Conservation (phyloP, 2,329 filamentous ascomycete species). For the Zarea fungicola region DNA sequence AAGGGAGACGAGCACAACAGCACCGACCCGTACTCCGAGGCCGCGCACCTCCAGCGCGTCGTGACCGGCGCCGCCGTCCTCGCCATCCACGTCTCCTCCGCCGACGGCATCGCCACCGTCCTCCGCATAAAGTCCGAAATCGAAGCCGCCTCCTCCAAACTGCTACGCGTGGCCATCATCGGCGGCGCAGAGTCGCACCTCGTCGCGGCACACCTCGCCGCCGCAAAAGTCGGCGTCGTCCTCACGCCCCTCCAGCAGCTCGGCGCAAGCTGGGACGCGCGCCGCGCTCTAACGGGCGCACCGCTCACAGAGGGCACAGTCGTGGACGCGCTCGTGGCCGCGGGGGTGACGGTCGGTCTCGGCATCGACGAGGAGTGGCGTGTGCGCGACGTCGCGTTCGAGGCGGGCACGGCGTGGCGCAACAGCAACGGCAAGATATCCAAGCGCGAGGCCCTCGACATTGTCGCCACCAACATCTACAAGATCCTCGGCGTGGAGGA, state of each 20-base stretch:
- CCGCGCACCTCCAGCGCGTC: constrained; percentile 48
- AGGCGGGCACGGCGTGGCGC: constrained; percentile 54
- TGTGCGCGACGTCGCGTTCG: constrained; percentile 52
- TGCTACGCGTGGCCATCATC: constrained; percentile 51
- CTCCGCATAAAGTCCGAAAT: constrained; percentile 55
- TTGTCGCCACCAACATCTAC: constrained; percentile 54
- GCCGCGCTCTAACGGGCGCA: constrained; percentile 57
- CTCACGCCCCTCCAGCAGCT: constrained; percentile 55
- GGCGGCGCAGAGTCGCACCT: constrained; percentile 61
- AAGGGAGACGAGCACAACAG: constrained; percentile 30
- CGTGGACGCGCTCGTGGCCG: constrained; percentile 51
- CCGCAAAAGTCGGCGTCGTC: constrained; percentile 53
- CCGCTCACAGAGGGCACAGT: constrained; percentile 62
- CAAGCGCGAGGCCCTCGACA: constrained; percentile 49
- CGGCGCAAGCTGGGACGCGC: constrained; percentile 53
- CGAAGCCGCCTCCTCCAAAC: constrained; percentile 31
- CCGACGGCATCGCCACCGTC: constrained; percentile 55
- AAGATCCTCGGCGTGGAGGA: constrained; percentile 48
- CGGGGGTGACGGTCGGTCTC: constrained; percentile 54
- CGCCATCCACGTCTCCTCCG: constrained; percentile 55
- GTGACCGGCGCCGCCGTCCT: constrained; percentile 49
- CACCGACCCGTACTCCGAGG: constrained; percentile 41
- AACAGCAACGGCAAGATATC: constrained; percentile 51
- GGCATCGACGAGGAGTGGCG: constrained; percentile 59
- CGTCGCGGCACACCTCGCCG: constrained; percentile 52